These are phyloP conservation scores for Albifimbria verrucaria DNA, from an alignment of 2,329 filamentous ascomycete species.

Conservation along the genomic window DNA sequence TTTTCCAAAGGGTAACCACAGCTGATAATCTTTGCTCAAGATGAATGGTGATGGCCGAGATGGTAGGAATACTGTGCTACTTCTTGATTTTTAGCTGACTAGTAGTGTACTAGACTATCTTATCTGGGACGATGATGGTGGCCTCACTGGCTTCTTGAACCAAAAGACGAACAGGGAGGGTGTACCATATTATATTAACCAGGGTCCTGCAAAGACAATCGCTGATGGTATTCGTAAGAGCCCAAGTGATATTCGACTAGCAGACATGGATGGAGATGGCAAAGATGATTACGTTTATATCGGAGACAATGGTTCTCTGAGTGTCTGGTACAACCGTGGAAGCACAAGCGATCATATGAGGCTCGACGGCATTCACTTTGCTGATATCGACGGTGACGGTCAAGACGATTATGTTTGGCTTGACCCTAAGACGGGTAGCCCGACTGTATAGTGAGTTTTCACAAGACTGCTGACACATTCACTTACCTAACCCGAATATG, in stretches of 20 bases:
- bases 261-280: conserved; percentile 15
- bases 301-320: background rate
- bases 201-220: conserved; percentile 10
- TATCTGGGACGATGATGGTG: conserved; percentile 12
- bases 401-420: conserved; percentile 16
- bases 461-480: background rate
- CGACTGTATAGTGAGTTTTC: conserved; percentile 7
- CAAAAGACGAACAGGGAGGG: conserved; percentile 10
- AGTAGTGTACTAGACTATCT: conserved; percentile 9
- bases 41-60: conserved; percentile 13
- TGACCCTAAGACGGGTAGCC: conserved; percentile 7
- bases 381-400: conserved; percentile 9
- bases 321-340: conserved; percentile 12
- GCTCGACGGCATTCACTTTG: conserved; percentile 11
- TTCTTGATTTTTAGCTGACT: background rate
- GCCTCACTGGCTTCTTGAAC: conserved; percentile 13
- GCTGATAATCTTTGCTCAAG: background rate
- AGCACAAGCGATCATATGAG: conserved; percentile 1
- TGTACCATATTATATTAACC: conserved; percentile 10
- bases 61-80: background rate
- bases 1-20: background rate
- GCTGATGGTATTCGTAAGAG: conserved; percentile 6
- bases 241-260: conserved; percentile 10
- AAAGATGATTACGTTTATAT: conserved; percentile 15
- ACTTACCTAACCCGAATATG: background rate